Conservation (phyloP, 352 stramenopile species). For the Globisporangium carolinianum region DNA sequence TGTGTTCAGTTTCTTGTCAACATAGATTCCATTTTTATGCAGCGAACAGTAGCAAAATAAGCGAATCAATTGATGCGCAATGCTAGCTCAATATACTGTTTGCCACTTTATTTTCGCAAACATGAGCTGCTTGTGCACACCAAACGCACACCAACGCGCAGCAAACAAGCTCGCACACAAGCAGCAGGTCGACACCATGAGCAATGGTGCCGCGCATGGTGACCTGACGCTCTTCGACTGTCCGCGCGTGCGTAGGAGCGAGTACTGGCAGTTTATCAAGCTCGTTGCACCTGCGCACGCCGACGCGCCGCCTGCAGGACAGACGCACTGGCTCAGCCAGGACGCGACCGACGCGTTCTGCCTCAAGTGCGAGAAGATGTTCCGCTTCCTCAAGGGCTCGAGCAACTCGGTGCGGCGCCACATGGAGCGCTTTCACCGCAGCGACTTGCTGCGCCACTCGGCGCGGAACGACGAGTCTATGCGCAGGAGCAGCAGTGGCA, state of each 20-base stretch:
- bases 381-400: conserved; percentile 49
- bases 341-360: conserved; percentile 45
- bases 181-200: conserved; percentile 19
- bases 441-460: conserved; percentile 28
- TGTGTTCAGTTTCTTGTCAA: too few relatives aligned
- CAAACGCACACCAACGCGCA: background rate
- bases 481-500: background rate
- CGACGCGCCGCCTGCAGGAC: conserved; percentile 18
- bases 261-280: conserved; percentile 65
- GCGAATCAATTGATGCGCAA: too few relatives aligned
- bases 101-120: too few relatives aligned
- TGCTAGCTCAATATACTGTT: too few relatives aligned
- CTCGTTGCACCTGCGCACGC: conserved; percentile 29
- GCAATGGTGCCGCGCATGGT: conserved; percentile 38
- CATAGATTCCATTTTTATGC: too few relatives aligned
- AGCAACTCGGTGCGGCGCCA: conserved; percentile 51
- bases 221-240: conserved; percentile 52
- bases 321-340: conserved; percentile 51
- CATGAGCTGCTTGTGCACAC: too few relatives aligned
- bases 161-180: background rate
- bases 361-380: conserved; percentile 35
- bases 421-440: conserved; percentile 51
- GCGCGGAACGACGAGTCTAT: conserved; percentile 13
- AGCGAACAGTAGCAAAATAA: too few relatives aligned
- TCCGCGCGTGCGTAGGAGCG: conserved; percentile 39